Conservation (phyloP, 2,329 filamentous ascomycete species). For the Colletotrichum higginsianum region DNA sequence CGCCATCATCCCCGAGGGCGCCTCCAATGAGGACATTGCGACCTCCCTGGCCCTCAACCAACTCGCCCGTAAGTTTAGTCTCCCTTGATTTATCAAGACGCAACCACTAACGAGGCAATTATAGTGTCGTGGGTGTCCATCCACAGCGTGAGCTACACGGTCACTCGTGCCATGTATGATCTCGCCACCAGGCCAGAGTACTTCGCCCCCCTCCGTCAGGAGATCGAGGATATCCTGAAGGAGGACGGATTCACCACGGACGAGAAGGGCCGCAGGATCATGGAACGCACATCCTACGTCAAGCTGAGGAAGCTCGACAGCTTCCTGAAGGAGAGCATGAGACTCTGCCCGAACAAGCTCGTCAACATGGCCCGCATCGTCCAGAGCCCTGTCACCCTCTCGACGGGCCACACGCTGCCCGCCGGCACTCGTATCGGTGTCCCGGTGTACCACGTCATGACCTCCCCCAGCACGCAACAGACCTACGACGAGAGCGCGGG, state of each 20-base stretch:
- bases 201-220: slow-evolving; percentile 58
- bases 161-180: slow-evolving; percentile 57
- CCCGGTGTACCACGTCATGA: slow-evolving; percentile 43
- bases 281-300: slow-evolving; percentile 24
- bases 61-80: background rate
- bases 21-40: slow-evolving; percentile 19
- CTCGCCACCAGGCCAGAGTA: slow-evolving; percentile 56
- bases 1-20: slow-evolving; percentile 26
- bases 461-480: slow-evolving; percentile 40
- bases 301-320: slow-evolving; percentile 52
- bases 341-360: slow-evolving; percentile 47
- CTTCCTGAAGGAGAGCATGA: slow-evolving; percentile 54
- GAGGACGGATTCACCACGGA: slow-evolving; percentile 49
- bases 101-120: background rate
- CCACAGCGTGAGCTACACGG: slow-evolving; percentile 29
- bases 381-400: slow-evolving; percentile 44
- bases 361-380: slow-evolving; percentile 44
- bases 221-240: slow-evolving; percentile 54
- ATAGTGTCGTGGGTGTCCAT: slow-evolving; percentile 25
- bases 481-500: slow-evolving; percentile 34
- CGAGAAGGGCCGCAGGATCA: slow-evolving; percentile 26
- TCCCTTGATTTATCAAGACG: background rate
- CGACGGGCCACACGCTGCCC: slow-evolving; percentile 50
- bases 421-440: slow-evolving; percentile 48
- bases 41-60: slow-evolving; percentile 22